Percentiles rank a stretch among this genome's conserved stretches.
Conservation (phyloP, 202 grass and related monocot genomes). For the Digitaria exilis region DNA sequence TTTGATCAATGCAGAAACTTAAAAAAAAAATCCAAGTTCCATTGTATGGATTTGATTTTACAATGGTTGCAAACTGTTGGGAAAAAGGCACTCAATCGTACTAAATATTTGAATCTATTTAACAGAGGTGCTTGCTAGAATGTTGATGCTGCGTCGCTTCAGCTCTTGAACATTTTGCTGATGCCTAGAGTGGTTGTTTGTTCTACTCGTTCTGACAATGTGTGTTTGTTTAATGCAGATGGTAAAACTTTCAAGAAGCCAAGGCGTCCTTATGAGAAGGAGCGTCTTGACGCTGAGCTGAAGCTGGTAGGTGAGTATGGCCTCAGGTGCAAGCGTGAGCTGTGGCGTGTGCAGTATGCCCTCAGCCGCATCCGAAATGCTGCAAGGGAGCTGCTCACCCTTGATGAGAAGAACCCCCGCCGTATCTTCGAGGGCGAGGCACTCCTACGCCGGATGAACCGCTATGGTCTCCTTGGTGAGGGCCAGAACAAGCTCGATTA, state of each 20-base stretch:
- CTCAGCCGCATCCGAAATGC: constrained; percentile 68
- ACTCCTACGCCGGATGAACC: constrained; percentile 70
- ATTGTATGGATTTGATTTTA: not conserved
- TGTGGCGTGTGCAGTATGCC: constrained; percentile 75
- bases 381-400: constrained; percentile 71
- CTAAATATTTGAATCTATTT: not conserved
- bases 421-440: constrained; percentile 81
- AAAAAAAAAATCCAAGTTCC: not conserved
- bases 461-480: constrained; percentile 69
- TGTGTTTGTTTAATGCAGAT: constrained; percentile 34
- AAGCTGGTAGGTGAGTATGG: constrained; percentile 79
- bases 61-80: not conserved
- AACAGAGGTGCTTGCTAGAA: not conserved
- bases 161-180: too few species aligned
- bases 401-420: constrained; percentile 72
- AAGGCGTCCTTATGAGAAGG: constrained; percentile 74
- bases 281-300: constrained; percentile 69
- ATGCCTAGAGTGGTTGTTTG: not conserved
- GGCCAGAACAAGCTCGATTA: constrained; percentile 82
- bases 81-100: not conserved
- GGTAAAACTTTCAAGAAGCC: constrained; percentile 88
- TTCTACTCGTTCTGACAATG: not conserved
- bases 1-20: too few species aligned
- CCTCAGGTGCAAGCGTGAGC: constrained; percentile 71
- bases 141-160: too few species aligned